Conservation (phyloP, 2,329 filamentous ascomycete genomes). For the Ophiostoma sp. region DNA sequence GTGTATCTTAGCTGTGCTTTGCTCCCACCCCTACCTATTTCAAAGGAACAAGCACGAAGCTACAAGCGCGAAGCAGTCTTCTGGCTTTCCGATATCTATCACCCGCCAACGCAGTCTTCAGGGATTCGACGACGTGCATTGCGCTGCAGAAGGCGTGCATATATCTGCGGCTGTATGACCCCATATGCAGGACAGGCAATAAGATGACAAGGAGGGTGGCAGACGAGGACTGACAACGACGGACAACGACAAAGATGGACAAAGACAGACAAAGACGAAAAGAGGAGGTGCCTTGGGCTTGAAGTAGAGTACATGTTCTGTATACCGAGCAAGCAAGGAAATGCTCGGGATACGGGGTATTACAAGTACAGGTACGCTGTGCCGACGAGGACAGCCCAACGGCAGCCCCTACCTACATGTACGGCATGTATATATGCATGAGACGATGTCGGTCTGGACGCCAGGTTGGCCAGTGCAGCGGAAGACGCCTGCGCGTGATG, state of each 20-base stretch:
- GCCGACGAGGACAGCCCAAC: background rate
- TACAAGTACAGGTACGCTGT: background rate
- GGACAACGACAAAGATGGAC: background rate
- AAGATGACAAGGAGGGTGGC: background rate
- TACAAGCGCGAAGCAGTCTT: no score
- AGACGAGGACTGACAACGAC: background rate
- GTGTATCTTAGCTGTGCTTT: no score
- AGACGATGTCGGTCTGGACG: background rate
- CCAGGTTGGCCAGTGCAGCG: background rate
- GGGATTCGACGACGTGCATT: background rate
- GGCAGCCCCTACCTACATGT: background rate
- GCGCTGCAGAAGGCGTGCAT: background rate
- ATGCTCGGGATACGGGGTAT: background rate
- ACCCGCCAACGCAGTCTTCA: no score
- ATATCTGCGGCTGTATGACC: background rate
- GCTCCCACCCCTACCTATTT: no score
- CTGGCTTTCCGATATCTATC: no score
- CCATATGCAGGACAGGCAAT: background rate
- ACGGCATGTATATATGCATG: background rate
- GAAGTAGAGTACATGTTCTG: slow-evolving; percentile 3
- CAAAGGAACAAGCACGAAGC: no score
- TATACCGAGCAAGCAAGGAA: slow-evolving; percentile 1
- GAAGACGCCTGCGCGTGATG: background rate
- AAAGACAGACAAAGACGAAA: background rate
- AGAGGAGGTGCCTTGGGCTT: background rate